phyloP scores from a whole-genome alignment of 192 early-diverging fungal genomes.

The Coemansia sp. region DNA sequence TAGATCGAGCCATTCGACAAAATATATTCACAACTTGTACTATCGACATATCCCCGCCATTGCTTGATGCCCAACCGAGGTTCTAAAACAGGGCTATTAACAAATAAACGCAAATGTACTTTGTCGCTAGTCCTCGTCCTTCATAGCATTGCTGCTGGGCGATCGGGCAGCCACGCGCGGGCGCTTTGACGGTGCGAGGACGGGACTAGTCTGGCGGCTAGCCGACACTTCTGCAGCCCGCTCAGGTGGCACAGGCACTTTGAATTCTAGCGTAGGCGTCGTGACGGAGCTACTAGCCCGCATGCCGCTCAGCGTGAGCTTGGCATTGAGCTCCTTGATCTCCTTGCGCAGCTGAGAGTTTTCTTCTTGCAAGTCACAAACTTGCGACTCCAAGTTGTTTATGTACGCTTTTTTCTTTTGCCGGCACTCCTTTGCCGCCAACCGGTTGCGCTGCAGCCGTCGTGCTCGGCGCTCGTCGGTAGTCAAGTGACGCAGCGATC shows the following conservation, averaged over 20 bases:
- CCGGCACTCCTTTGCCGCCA: conserved; percentile 84
- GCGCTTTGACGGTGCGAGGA: conserved; percentile 32
- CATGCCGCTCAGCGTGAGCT: conserved; percentile 64
- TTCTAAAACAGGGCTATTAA: not conserved
- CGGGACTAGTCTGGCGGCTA: conserved; percentile 8
- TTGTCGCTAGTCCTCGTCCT: conserved; percentile 6
- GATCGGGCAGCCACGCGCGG: conserved; percentile 32
- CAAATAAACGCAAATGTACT: not conserved
- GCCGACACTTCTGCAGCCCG: not conserved
- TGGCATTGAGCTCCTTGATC: conserved; percentile 70
- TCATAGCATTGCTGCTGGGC: conserved; percentile 8
- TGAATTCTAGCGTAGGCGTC: conserved; percentile 30
- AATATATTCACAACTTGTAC: not conserved
- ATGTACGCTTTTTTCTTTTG: conserved; percentile 86
- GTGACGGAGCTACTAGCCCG: conserved; percentile 34
- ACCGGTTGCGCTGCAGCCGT: conserved; percentile 72
- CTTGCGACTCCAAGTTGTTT: conserved; percentile 68
- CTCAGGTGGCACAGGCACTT: not conserved
- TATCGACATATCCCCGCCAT: not conserved
- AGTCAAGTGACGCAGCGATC: conserved; percentile 55
- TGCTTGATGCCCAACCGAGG: not conserved
- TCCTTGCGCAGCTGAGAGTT: conserved; percentile 66
- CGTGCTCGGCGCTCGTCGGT: conserved; percentile 77
- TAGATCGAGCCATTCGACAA: not conserved
- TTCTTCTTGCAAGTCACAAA: conserved; percentile 65